Base-by-base conservation (phyloP, 1,284 basidiomycete species). In the Naganishia liquefaciens region DNA sequence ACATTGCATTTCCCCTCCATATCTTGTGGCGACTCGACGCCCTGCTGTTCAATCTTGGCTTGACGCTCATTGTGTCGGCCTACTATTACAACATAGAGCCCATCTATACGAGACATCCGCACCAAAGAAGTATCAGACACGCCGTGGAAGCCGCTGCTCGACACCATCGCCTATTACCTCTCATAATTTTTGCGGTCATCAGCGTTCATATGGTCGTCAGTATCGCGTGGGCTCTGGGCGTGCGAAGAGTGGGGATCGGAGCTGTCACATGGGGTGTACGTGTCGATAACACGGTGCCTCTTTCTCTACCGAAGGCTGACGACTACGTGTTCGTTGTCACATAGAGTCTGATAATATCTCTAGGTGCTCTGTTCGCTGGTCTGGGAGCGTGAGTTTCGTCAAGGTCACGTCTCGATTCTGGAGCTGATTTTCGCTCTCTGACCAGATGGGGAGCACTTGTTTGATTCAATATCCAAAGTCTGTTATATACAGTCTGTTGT, bases 241-340 rank as follows among this genome's bases (percentile, higher is more conserved):
- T 78, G 1, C 75, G 77, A 10, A 68, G 74, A 19, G 70, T 76
- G 25, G 78, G 78, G 9, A 70, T 79, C 1, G 77, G 74, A 0
- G 76, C 78, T 2, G 77, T 79, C 2, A 79, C 77, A 13, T 79
- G 78, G 78, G 78, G 77, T 43, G 77, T 79, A 65, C 75, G 77
- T 77, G 5, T 50, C 3, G 44, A 17, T 9, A n/a, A n/a, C 37
- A 46, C 15, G 44, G 9, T 43, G n/a, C 13, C 5, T 27, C 5
- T 23, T 39, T 6, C 3, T 33, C 39, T 10, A 11, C 40, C 30
- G 43, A 27, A 54, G 17, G 17, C 28, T 42, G 27, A 25, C 40
- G 15, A 37, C 17, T 7, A 15, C 5, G 30, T n/a, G 33, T 21
- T 30, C 46, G 28, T n/a, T 42, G 28, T 51, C 44, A 46, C 50